Percentiles rank a stretch among this genome's conserved stretches.
phyloP scores from a whole-genome alignment of 1,284 basidiomycete genomes.

The Ustilago shanxiensis region DNA sequence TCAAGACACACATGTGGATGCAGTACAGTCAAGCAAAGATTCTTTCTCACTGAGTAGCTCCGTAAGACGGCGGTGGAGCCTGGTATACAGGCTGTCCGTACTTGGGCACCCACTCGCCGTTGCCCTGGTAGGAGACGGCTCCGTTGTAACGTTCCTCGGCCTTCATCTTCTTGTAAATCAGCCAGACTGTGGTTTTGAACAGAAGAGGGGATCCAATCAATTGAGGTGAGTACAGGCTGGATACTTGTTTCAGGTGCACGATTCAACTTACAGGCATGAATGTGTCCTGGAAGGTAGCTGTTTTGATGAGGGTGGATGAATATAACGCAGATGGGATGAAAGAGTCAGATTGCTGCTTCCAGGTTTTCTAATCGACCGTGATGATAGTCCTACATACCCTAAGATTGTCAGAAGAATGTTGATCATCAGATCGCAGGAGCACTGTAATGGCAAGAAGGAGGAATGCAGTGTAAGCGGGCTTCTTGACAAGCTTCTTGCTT shows the following conservation, averaged over 20 bases:
- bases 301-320: neutral
- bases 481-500: neutral
- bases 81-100: slow-evolving; percentile 31
- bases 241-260: neutral
- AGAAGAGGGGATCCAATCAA: neutral
- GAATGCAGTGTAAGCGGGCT: neutral
- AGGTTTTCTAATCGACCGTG: no score
- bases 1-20: neutral
- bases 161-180: slow-evolving; percentile 59
- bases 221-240: neutral
- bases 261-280: slow-evolving; percentile 44
- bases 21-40: neutral
- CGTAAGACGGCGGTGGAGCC: slow-evolving; percentile 40
- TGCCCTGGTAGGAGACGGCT: slow-evolving; percentile 50
- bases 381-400: slow-evolving; percentile 57
- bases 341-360: neutral
- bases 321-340: neutral
- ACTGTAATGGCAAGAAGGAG: slow-evolving; percentile 16
- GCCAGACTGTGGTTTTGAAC: slow-evolving; percentile 37
- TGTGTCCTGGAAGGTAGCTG: slow-evolving; percentile 46
- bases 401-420: slow-evolving; percentile 81
- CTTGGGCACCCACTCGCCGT: slow-evolving; percentile 54
- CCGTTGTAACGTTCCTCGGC: slow-evolving; percentile 55
- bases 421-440: slow-evolving; percentile 78
- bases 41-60: slow-evolving; percentile 24